phyloP scores from a whole-genome alignment of 345 rosid genomes.

The Microcos paniculata region DNA sequence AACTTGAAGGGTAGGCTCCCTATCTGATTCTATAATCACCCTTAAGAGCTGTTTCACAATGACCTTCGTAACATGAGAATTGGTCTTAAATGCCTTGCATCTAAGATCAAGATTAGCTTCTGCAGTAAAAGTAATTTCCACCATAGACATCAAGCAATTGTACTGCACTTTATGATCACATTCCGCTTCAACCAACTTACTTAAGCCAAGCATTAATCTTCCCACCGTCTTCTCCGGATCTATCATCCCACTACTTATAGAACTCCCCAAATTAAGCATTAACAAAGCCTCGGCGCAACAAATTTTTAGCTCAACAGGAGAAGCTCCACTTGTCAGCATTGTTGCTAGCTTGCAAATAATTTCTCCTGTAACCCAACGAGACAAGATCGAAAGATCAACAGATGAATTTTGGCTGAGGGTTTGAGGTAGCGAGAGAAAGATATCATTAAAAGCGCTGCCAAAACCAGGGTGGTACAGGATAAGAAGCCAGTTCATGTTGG shows the following conservation, averaged over 20 bases:
- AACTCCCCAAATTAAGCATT: no score
- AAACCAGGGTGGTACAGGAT: not conserved
- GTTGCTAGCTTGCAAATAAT: not conserved
- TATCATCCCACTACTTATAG: no score
- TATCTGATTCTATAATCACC: constrained; percentile 50
- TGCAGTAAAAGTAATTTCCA: constrained; percentile 69
- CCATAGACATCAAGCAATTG: no score
- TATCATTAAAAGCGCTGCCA: not conserved
- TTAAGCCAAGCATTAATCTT: constrained; percentile 70
- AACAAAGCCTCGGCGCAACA: no score
- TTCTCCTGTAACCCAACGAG: not conserved
- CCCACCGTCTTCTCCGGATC: no score
- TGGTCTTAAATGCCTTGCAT: constrained; percentile 66
- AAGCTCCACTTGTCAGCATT: not conserved
- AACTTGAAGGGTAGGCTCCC: constrained; percentile 26
- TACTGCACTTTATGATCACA: constrained; percentile 43
- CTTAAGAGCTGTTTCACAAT: constrained; percentile 67
- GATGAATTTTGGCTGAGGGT: not conserved
- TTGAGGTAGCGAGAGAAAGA: not conserved
- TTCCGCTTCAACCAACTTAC: constrained; percentile 64
- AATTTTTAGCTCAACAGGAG: no score
- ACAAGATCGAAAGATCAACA: not conserved
- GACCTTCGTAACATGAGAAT: constrained; percentile 73
- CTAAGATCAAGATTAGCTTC: constrained; percentile 63
- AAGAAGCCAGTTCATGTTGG: not conserved